Evolutionary conservation across 2,329 filamentous ascomycete genomes (phyloP).

Genomic region (Byssoonygena ceratinophila): DNA sequence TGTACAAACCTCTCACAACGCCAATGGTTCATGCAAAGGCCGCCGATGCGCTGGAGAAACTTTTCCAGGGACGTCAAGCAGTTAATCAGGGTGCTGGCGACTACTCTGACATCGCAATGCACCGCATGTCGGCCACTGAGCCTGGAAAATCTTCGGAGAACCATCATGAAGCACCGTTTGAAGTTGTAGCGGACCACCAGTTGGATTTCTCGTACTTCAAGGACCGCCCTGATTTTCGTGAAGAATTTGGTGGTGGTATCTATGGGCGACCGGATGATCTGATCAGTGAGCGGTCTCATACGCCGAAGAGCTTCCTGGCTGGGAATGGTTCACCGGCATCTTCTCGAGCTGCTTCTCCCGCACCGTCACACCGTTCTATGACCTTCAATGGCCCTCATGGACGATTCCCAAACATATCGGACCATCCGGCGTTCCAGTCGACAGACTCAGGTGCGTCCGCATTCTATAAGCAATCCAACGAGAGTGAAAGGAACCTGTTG

Average conservation of each 20-base stretch:
- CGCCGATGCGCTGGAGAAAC: constrained; percentile 70
- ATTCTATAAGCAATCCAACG: constrained; percentile 30
- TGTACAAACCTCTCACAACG: constrained; percentile 80
- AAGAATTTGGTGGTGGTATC: constrained; percentile 69
- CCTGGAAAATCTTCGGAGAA: constrained; percentile 43
- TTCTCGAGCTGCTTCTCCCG: constrained; percentile 33
- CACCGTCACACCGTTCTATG: constrained; percentile 24
- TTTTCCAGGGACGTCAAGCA: constrained; percentile 75
- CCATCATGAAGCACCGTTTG: constrained; percentile 62
- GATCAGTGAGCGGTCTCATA: constrained; percentile 37
- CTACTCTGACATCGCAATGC: constrained; percentile 68
- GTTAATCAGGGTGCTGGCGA: constrained; percentile 42
- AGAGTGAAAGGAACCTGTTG: constrained; percentile 33
- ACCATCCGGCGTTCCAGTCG: constrained; percentile 32
- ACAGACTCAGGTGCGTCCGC: constrained; percentile 20
- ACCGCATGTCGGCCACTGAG: constrained; percentile 57
- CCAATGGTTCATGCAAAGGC: constrained; percentile 93
- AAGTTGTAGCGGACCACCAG: constrained; percentile 74
- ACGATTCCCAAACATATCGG: constrained; percentile 17
- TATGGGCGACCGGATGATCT: constrained; percentile 38
- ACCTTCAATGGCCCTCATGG: constrained; percentile 20
- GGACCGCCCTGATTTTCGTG: constrained; percentile 74
- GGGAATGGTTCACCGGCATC: constrained; percentile 31
- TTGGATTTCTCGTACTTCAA: constrained; percentile 91
- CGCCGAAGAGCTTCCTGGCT: constrained; percentile 28